phyloP scores from a whole-genome alignment of 2,329 filamentous ascomycete species.

The Aspergillus sp. region DNA sequence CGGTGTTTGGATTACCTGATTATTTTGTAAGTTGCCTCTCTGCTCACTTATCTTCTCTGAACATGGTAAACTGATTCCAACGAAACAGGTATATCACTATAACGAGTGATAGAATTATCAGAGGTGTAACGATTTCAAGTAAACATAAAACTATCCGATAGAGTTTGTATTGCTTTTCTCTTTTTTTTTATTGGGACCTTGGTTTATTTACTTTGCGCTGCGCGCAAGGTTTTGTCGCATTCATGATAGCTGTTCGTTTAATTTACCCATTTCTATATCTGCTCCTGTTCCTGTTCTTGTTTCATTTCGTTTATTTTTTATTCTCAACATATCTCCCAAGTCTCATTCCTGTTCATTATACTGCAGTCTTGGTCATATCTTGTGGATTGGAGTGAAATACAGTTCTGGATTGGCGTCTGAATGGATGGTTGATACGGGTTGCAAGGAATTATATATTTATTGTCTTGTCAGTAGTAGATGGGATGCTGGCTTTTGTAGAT shows the following conservation, averaged over 20 bases:
- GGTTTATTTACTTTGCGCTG: constrained; percentile 5
- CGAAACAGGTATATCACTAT: constrained; percentile 75
- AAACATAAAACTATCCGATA: background rate
- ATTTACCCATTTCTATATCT: background rate
- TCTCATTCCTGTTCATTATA: background rate
- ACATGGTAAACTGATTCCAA: constrained; percentile 3
- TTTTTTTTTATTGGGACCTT: background rate
- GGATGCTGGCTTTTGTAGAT: background rate
- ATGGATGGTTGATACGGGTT: background rate
- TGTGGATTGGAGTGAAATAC: background rate
- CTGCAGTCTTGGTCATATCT: background rate
- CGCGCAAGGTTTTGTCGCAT: constrained; percentile 1
- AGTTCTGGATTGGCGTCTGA: background rate
- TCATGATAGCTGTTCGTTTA: background rate
- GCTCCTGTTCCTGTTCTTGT: background rate
- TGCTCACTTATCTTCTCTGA: background rate
- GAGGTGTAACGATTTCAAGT: background rate
- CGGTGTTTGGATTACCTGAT: constrained; percentile 85
- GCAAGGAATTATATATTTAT: background rate
- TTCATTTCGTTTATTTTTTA: background rate
- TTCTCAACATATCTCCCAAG: no score
- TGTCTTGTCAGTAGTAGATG: background rate
- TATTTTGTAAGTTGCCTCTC: constrained; percentile 71
- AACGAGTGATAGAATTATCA: constrained; percentile 64
- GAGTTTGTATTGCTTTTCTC: background rate